phyloP scores from a whole-genome alignment of 2,329 filamentous ascomycete genomes.

The Ploettnerulaceae sp. region DNA sequence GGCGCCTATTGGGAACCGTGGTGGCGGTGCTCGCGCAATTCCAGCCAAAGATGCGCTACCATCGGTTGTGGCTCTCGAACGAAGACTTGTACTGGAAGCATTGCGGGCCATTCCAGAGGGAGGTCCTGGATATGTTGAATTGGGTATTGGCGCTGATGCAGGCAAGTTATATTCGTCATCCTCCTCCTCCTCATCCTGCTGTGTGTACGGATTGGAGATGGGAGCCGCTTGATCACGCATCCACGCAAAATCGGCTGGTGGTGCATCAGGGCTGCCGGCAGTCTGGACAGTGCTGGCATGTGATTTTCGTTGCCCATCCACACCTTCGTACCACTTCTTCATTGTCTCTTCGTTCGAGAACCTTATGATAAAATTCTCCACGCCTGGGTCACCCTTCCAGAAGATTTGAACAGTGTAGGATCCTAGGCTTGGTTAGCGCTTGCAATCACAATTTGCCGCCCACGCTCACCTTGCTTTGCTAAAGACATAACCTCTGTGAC shows the following conservation, averaged over 20 bases:
- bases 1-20: slow-evolving; percentile 56
- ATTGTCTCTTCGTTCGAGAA: slow-evolving; percentile 88
- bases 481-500: slow-evolving; percentile 90
- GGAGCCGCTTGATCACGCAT: slow-evolving; percentile 61
- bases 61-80: slow-evolving; percentile 70
- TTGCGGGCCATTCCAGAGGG: slow-evolving; percentile 59
- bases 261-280: slow-evolving; percentile 40
- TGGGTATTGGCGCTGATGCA: slow-evolving; percentile 35
- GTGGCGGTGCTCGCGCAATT: slow-evolving; percentile 57
- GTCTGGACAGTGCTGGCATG: slow-evolving; percentile 45
- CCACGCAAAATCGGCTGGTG: slow-evolving; percentile 69
- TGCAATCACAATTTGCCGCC: not conserved
- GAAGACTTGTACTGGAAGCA: slow-evolving; percentile 68
- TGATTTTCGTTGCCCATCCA: slow-evolving; percentile 70
- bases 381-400: slow-evolving; percentile 94
- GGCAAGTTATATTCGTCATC: slow-evolving; percentile 43
- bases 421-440: slow-evolving; percentile 45
- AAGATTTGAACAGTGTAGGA: slow-evolving; percentile 96
- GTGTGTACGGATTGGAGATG: slow-evolving; percentile 77
- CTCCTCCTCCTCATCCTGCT: slow-evolving; percentile 59
- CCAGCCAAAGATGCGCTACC: slow-evolving; percentile 55
- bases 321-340: slow-evolving; percentile 82
- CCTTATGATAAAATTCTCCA: slow-evolving; percentile 94
- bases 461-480: slow-evolving; percentile 73
- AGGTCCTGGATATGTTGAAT: slow-evolving; percentile 33